A percentile compares a stretch with the other conserved stretches of the same genome.
Conservation (phyloP, 2,329 filamentous ascomycete genomes). For the Alternaria incomplexa region DNA sequence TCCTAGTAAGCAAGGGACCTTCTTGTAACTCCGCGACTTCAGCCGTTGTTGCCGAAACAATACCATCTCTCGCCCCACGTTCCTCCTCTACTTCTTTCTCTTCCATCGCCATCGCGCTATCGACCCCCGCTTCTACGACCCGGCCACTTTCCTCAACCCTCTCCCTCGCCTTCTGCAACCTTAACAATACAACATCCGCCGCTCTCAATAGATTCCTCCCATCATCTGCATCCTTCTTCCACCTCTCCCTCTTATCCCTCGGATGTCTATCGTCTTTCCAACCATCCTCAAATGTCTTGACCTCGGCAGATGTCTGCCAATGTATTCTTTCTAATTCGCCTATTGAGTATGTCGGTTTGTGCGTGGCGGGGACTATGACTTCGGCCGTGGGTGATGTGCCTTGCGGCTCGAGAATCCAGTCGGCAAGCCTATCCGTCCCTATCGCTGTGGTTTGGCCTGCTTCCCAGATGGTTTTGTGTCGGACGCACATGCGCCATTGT, state of each 20-base stretch:
- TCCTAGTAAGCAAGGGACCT: not conserved
- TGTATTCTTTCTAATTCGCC: constrained; percentile 27
- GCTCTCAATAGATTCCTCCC: constrained; percentile 26
- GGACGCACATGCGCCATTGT: constrained; percentile 22
- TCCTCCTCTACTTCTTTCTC: not conserved
- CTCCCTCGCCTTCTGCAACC: constrained; percentile 8
- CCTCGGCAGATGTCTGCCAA: constrained; percentile 19
- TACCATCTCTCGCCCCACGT: not conserved
- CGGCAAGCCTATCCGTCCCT: not conserved
- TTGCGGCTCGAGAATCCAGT: constrained; percentile 20
- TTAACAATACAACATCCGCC: constrained; percentile 20
- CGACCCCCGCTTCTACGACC: not conserved
- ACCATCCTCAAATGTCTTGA: constrained; percentile 25
- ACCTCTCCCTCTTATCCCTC: constrained; percentile 20
- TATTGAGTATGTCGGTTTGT: constrained; percentile 25
- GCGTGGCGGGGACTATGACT: not conserved
- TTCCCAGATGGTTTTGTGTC: constrained; percentile 25
- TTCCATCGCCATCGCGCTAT: not conserved
- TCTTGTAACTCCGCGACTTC: not conserved
- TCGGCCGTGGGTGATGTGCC: not conserved
- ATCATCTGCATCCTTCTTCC: constrained; percentile 30
- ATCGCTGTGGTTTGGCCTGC: not conserved
- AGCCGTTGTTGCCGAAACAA: not conserved
- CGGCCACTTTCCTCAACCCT: not conserved
- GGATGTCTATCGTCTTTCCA: constrained; percentile 4